Evolutionary conservation across 331 rosid species (phyloP).

Genomic region (Telfairia occidentalis): DNA sequence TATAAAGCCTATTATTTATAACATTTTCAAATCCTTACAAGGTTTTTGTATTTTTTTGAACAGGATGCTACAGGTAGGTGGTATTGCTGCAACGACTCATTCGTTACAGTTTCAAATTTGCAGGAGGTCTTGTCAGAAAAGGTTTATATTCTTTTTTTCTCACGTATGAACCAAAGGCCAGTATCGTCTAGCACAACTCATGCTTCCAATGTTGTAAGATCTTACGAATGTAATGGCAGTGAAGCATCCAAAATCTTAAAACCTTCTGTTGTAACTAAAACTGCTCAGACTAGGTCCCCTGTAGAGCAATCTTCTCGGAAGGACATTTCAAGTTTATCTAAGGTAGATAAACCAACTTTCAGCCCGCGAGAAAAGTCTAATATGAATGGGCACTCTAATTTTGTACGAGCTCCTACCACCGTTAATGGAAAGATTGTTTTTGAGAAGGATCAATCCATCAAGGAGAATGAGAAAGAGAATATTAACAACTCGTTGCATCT

Average conservation of each 20-base stretch:
- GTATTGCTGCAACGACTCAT: slow-evolving; percentile 95
- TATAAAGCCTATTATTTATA: neutral
- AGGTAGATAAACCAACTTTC: slow-evolving; percentile 39
- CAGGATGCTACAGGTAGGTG: slow-evolving; percentile 89
- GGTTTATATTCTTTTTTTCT: slow-evolving; percentile 85
- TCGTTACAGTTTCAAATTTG: slow-evolving; percentile 63
- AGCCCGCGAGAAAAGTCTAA: slow-evolving; percentile 40
- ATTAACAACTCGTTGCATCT: slow-evolving; percentile 27
- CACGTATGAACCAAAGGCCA: slow-evolving; percentile 72
- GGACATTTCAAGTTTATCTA: slow-evolving; percentile 31
- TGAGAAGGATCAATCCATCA: slow-evolving; percentile 26
- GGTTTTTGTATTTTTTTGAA: slow-evolving; percentile 11
- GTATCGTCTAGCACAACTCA: slow-evolving; percentile 27
- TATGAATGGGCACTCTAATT: slow-evolving; percentile 39
- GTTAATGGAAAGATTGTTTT: slow-evolving; percentile 47
- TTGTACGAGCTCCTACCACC: slow-evolving; percentile 33
- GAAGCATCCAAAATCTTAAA: slow-evolving; percentile 40
- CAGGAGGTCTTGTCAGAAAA: slow-evolving; percentile 87
- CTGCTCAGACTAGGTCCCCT: slow-evolving; percentile 26
- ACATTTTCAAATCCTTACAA: neutral
- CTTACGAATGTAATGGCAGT: slow-evolving; percentile 53
- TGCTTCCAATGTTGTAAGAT: slow-evolving; percentile 48
- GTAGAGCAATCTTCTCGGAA: slow-evolving; percentile 42
- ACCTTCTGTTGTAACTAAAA: slow-evolving; percentile 32
- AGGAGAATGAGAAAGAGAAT: slow-evolving; percentile 57